These are phyloP conservation scores for Gonapodya prolifera DNA, from an alignment of 192 early-diverging fungal species.

Conservation along the genomic window DNA sequence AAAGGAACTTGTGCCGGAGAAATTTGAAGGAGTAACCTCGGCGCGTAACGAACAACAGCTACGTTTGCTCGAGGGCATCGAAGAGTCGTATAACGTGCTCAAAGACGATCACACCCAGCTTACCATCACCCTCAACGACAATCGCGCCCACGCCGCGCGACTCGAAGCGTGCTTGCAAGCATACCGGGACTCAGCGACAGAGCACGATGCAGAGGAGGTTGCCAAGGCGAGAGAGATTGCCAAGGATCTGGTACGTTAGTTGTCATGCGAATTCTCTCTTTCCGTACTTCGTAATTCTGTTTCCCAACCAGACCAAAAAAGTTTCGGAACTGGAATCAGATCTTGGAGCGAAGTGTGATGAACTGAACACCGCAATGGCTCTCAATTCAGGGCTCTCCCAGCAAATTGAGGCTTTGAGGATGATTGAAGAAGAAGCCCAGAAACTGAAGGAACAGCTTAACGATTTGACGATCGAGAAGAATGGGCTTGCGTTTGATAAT, in stretches of 20 bases:
- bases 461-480: not conserved
- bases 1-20: too few species aligned
- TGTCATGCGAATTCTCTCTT: too few species aligned
- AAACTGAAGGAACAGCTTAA: not conserved
- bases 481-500: not conserved
- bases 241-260: not conserved
- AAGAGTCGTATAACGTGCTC: not conserved
- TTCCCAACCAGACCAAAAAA: not conserved
- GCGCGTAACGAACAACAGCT: too few species aligned
- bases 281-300: too few species aligned
- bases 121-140: not conserved
- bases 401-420: not conserved
- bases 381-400: not conserved
- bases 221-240: not conserved
- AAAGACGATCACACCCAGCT: not conserved
- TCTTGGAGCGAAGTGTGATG: not conserved
- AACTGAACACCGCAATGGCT: not conserved
- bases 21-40: too few species aligned
- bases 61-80: not conserved
- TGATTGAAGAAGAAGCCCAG: not conserved
- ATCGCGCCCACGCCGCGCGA: not conserved
- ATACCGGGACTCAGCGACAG: not conserved
- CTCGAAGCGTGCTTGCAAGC: not conserved
- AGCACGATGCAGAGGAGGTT: not conserved
- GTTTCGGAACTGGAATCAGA: not conserved